Percentiles rank a stretch among this genome's conserved stretches.
phyloP scores from a whole-genome alignment of 2,329 filamentous ascomycete species.

The Cryphonectria carpinicola region DNA sequence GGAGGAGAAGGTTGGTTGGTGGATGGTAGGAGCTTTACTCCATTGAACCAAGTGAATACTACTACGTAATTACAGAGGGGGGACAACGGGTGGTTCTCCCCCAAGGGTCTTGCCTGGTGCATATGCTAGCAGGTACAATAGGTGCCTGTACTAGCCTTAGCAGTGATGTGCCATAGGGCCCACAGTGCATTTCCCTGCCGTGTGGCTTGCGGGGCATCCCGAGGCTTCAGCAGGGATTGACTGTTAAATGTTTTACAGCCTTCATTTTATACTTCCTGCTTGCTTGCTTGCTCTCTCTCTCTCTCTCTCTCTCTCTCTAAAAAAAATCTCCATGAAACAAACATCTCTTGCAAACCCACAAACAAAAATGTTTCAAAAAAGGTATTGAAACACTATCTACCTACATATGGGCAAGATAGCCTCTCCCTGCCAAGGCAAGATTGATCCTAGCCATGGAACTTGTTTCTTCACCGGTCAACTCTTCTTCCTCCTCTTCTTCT shows the following conservation, averaged over 20 bases:
- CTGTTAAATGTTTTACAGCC: too few species aligned
- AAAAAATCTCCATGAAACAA: conserved; percentile 6
- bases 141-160: too few species aligned
- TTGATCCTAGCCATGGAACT: not conserved
- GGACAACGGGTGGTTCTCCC: not conserved
- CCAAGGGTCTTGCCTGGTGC: not conserved
- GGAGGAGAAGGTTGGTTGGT: not conserved
- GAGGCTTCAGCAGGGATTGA: not conserved
- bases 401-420: not conserved
- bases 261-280: not conserved
- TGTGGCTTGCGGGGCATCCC: conserved; percentile 6
- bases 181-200: not conserved
- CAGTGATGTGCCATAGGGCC: not conserved
- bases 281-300: not conserved
- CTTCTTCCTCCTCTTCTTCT: not conserved
- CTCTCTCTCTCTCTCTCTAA: too few species aligned
- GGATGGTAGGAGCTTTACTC: not conserved
- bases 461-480: not conserved
- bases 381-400: not conserved
- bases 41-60: conserved; percentile 1
- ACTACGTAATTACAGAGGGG: not conserved
- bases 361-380: not conserved
- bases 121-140: not conserved
- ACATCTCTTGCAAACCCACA: not conserved
- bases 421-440: not conserved